Evolutionary conservation across 441 rosid species (phyloP).

Genomic region (Manihot esculenta): DNA sequence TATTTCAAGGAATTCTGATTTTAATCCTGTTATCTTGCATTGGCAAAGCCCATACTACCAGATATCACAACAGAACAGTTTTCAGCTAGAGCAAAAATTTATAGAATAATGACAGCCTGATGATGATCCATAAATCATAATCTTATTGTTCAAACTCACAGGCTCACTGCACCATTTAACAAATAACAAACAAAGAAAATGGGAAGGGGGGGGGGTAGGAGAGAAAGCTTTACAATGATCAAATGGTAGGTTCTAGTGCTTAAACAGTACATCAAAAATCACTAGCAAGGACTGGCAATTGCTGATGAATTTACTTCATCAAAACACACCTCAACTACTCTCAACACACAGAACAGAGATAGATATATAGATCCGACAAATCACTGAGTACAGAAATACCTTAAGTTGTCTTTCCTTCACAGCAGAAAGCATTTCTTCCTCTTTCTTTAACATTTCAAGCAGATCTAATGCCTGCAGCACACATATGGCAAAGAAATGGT

Average conservation of each 20-base stretch:
- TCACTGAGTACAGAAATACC: constrained; percentile 39
- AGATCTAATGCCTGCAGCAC: constrained; percentile 67
- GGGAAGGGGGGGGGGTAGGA: too few species aligned
- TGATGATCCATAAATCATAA: neutral
- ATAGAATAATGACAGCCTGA: neutral
- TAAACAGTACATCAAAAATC: constrained; percentile 11
- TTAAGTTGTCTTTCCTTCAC: constrained; percentile 66
- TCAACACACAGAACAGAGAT: neutral
- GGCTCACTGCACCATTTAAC: neutral
- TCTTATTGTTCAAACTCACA: neutral
- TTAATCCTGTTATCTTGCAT: neutral
- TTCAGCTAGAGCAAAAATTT: neutral
- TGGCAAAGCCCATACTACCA: neutral
- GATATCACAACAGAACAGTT: neutral
- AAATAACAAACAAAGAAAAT: too few species aligned
- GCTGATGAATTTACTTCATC: neutral
- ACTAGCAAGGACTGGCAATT: neutral
- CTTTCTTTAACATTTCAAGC: constrained; percentile 80
- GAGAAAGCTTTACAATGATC: too few species aligned
- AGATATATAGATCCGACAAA: neutral
- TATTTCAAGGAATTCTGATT: neutral
- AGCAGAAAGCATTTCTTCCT: constrained; percentile 89
- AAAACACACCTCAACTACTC: neutral
- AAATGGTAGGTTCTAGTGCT: neutral
- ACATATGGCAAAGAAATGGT: constrained; percentile 4